Conservation (phyloP, 352 stramenopile species). For the Phytophthora fragariaefolia region DNA sequence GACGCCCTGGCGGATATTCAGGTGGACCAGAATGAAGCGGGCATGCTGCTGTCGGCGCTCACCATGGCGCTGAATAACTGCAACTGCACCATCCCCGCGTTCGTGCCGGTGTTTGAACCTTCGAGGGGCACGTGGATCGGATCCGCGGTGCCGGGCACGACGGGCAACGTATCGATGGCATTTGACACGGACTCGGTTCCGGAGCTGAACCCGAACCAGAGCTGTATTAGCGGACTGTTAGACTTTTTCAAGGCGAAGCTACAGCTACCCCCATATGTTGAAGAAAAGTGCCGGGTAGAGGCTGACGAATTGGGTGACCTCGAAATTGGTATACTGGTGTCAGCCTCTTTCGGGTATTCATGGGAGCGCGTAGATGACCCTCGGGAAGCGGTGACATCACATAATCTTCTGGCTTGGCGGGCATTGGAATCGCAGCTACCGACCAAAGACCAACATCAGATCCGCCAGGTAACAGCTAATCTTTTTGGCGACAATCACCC, state of each 20-base stretch:
- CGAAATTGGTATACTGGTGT: slow-evolving; percentile 65
- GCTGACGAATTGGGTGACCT: slow-evolving; percentile 48
- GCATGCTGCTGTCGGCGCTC: slow-evolving; percentile 71
- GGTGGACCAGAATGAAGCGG: slow-evolving; percentile 71
- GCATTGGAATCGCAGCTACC: slow-evolving; percentile 33
- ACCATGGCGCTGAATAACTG: slow-evolving; percentile 80
- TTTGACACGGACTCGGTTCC: slow-evolving; percentile 82
- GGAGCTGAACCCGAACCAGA: slow-evolving; percentile 77
- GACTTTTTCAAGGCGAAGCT: slow-evolving; percentile 88
- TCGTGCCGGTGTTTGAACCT: slow-evolving; percentile 68
- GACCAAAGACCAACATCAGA: slow-evolving; percentile 17
- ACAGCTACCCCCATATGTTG: slow-evolving; percentile 62
- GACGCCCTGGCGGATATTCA: slow-evolving; percentile 46
- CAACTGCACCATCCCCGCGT: slow-evolving; percentile 83
- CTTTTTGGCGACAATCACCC: slow-evolving; percentile 47
- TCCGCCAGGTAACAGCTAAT: slow-evolving; percentile 35
- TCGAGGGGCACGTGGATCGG: slow-evolving; percentile 71
- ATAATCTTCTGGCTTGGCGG: slow-evolving; percentile 34
- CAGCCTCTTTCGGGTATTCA: slow-evolving; percentile 68
- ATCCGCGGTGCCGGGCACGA: slow-evolving; percentile 68
- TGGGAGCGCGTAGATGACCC: slow-evolving; percentile 60
- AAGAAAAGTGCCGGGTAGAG: slow-evolving; percentile 63
- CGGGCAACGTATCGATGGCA: slow-evolving; percentile 73
- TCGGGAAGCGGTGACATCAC: slow-evolving; percentile 33
- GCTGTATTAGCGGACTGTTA: slow-evolving; percentile 76